Base-by-base conservation (phyloP, 331 rosid species). In the Telfairia occidentalis region DNA sequence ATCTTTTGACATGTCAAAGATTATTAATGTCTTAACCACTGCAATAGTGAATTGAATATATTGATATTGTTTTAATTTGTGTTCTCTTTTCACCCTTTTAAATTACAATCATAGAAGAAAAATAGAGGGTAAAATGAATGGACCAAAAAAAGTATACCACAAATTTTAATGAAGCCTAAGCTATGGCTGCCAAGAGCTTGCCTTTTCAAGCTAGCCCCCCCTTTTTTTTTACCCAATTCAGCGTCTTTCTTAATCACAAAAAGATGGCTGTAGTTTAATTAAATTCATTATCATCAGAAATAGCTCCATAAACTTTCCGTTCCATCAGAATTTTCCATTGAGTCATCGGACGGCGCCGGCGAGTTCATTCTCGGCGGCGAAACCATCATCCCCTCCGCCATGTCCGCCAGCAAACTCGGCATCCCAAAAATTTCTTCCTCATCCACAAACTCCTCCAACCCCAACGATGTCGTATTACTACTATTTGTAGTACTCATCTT, bases 341-440 rank as follows among this genome's bases (percentile, higher is more conserved):
- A 82, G 61, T 83, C 74, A 64, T 87, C 84, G 0, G 90, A 77
- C 7, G 71, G 85, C 2, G 89, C 45, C 1, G 69, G 82, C 0
- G 90, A 72, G 66, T 53, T 82, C 71, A 93, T 86, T 79, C 95
- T 86, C 3, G 98, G 98, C 7, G 98, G 98, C 11, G 98, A 86
- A 37, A 94, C 70, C 61, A 94, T 74, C 98, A 94, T 89, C 81
- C 97, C 98, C 79, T 84, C 91, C 1, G 98, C 98, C 98, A 94
- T 94, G 15, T 91, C 92, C 12, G 72, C 81, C 72, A 94, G 70
- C 83, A 94, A 85, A 85, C 79, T 85, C 23, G 98, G 96, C 98
- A 89, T 88, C 3, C 83, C 80, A 55, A 91, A 94, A 28, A 94
- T 79, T 35, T 89, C 96, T 50, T 94, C 98, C 80, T 94, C 98